Base-by-base conservation (phyloP, 1,284 basidiomycete genomes). In the Peniophora sp. region DNA sequence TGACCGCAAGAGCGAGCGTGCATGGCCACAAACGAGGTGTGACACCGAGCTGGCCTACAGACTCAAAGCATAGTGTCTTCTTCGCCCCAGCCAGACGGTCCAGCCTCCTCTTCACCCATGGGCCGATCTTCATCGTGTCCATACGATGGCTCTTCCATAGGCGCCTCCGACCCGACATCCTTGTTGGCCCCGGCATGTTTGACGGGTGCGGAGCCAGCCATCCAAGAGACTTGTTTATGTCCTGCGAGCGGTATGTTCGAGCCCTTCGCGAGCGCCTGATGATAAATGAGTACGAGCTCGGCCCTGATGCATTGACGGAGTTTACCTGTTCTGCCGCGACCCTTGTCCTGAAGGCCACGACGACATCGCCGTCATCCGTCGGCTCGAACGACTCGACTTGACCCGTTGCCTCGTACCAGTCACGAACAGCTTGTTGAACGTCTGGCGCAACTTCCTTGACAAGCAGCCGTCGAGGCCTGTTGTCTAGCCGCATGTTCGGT, bases 401-500 rank as follows among this genome's bases (percentile, higher is more conserved):
- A 12, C 83, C 84, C 2, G 76, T 75, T 20, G 78, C 75, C 85
- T 90, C 87, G 64, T 87, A 95, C 84, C 90, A 95, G 56, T 88
- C 82, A 55, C 79, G 80, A 50, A 92, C 73, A 22, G 80, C 75
- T 56, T 83, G 79, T 45, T 77, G 59, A 49, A 70, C 72, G 35
- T 80, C 79, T 22, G 72, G 70, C 27, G 69, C 70, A 1, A 79
- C 79, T 36, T 84, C 89, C 57, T 89, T 84, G 36, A 97, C 71
- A 43, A 88, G 67, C 25, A 97, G 69, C 62, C 81, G 85, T 67
- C 85, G 90, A 3, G 94, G 89, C 17, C 94, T 82, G 61, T 96
- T 94, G 68, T 97, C 94, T 22, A 97, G 79, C 58, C 88, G 87
- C 83, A 96, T 89, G 58, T 80, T 89, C 23, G 44, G 44, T n/a